A percentile compares a stretch with the other conserved stretches of the same genome.
These are phyloP conservation scores for Hypholoma sublateritium DNA, from an alignment of 768 basidiomycete species.

Conservation along the genomic window DNA sequence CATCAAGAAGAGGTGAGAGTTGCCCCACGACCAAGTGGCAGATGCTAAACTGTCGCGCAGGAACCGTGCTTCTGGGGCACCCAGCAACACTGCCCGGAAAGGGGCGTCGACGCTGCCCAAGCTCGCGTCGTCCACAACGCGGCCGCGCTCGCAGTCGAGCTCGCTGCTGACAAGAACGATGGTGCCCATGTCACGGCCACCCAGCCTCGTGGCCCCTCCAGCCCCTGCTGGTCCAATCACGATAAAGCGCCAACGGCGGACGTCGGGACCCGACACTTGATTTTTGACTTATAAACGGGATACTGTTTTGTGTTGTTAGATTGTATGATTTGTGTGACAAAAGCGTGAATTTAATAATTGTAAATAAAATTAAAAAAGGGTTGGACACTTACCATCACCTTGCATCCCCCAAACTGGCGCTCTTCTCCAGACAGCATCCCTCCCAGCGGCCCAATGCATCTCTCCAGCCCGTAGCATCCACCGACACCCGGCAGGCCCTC, in stretches of 20 bases:
- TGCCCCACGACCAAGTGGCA: background rate
- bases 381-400: constrained; percentile 6
- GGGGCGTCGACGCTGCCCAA: constrained; percentile 63
- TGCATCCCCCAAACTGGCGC: constrained; percentile 60
- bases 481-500: constrained; percentile 38
- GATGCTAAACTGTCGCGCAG: constrained; percentile 33
- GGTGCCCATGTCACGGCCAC: constrained; percentile 27
- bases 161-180: constrained; percentile 47
- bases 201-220: constrained; percentile 17
- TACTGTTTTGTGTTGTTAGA: constrained; percentile 6
- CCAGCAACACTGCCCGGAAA: constrained; percentile 67
- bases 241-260: constrained; percentile 82
- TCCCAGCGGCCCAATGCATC: background rate
- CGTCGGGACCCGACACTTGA: constrained; percentile 47
- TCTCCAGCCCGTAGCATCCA: constrained; percentile 58
- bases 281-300: constrained; percentile 10
- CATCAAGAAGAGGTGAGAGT: constrained; percentile 86
- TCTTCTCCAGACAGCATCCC: constrained; percentile 35
- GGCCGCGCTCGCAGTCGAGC: constrained; percentile 74
- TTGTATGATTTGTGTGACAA: constrained; percentile 1
- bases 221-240: constrained; percentile 35
- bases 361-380: background rate
- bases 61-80: constrained; percentile 79
- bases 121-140: constrained; percentile 69
- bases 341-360: constrained; percentile 1